Base-by-base conservation (phyloP, 1,284 basidiomycete genomes). In the Caloboletus inedulis region DNA sequence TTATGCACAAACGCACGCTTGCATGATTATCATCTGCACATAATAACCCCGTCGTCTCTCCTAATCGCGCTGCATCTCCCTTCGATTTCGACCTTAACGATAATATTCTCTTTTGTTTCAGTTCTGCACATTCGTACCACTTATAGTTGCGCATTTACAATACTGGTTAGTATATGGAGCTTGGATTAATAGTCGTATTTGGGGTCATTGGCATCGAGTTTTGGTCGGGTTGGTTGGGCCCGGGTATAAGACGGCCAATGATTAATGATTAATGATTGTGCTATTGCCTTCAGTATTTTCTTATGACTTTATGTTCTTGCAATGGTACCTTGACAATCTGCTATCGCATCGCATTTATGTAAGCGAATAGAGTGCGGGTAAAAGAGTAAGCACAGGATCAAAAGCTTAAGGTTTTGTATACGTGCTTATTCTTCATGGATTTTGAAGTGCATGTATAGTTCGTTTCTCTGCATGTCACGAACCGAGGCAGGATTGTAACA, bases 301-400 rank as follows among this genome's bases (percentile, higher is more conserved):
- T 69, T 69, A 64, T 65, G 59, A 54, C 48, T 58, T 57, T 56
- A 63, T 64, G 62, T 70, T 69, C 65, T 69, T 66, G 66, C n/a
- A n/a, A n/a, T n/a, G 23, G 53, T 37, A 52, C 54, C 54, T 55
- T 62, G 58, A 65, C 53, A 36, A 53, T 60, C 57, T 35, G 61
- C 56, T 60, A 59, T 70, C 53, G 31, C 53, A 57, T 63, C 48
- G 57, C 63, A 69, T 68, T 51, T n/a, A n/a, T n/a, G n/a, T n/a
- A n/a, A n/a, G n/a, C n/a, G n/a, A n/a, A n/a, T n/a, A n/a, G n/a
- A n/a, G n/a, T n/a, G n/a, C n/a, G n/a, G n/a, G n/a, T n/a, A n/a
- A n/a, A n/a, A n/a, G n/a, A n/a, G n/a, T n/a, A n/a, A n/a, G n/a
- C n/a, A n/a, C n/a, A n/a, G n/a, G n/a, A n/a, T n/a, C n/a, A n/a